Evolutionary conservation across 2,329 filamentous ascomycete species (phyloP), one percentile per base, ranked within the genome.

Genomic region (Cytospora piceae): DNA sequence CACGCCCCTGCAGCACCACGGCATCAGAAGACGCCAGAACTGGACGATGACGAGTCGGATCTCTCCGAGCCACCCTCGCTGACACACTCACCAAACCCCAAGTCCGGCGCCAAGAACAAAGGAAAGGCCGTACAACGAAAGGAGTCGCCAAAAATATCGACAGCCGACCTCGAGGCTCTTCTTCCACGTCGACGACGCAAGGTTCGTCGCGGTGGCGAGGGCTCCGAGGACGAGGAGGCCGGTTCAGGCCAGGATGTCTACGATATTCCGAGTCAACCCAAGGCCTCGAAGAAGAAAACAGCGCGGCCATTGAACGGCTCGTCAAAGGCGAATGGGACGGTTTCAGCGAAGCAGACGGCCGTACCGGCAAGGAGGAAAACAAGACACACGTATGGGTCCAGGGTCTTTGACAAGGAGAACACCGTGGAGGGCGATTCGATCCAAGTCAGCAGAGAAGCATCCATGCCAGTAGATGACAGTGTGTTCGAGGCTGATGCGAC

Each of bases 1-100:
- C 54, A 70, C 51, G 70, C 71, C 56, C 71, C 73, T 32, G 52
- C 71, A 14, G 64, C 69, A 51, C 69, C 72, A 9, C 70, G 69
- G 29, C 68, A 74, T 7, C 74, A 69, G n/a, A 76, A 73, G 63
- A 80, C 79, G 0, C 78, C 79, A 0, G 77, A 74, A 2, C 72
- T 72, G 9, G 73, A 78, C 29, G 79, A 79, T 54, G 75, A 80
- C 67, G 69, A 78, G n/a, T 87, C 84, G 0, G 82, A 86, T 55
- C 77, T 86, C 14, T 89, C 87, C 1, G 89, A 87, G 2, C 87
- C 87, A 0, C 87, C 87, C 0, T 89, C 87, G 0, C 78, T 90
- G 4, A 90, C 87, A 4, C 87, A 90, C 71, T 90, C 87, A 0
- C 87, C 87, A 37, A 89, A 89, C 70, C 82, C 79, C 67, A 74